Evolutionary conservation across 257 asterid genomes (phyloP).

Genomic region (Salvia splendens): DNA sequence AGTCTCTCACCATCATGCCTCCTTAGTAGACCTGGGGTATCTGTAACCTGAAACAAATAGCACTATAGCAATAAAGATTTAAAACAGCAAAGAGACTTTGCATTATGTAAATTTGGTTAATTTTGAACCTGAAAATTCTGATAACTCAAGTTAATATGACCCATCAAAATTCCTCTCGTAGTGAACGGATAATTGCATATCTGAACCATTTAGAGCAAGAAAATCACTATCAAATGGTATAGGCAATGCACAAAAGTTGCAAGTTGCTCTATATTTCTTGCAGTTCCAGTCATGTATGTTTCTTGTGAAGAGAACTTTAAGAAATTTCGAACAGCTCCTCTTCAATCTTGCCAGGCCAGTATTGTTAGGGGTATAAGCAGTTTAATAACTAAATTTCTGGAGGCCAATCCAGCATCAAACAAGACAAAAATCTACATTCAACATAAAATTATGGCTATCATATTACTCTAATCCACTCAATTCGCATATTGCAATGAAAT

Average conservation of each 20-base stretch:
- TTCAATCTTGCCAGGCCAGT: background rate
- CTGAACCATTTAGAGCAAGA: conserved; percentile 43
- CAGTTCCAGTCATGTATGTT: conserved; percentile 9
- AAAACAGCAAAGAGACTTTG: conserved; percentile 13
- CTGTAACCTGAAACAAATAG: conserved; percentile 72
- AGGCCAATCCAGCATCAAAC: conserved; percentile 10
- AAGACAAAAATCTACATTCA: conserved; percentile 23
- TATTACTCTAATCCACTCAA: conserved; percentile 13
- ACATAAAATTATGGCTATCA: background rate
- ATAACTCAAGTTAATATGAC: conserved; percentile 80
- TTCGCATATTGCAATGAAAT: conserved; percentile 1
- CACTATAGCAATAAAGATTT: conserved; percentile 16
- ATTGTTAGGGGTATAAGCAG: conserved; percentile 7
- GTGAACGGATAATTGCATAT: conserved; percentile 98
- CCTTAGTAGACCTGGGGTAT: conserved; percentile 89
- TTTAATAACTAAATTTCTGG: conserved; percentile 3
- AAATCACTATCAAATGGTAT: conserved; percentile 19
- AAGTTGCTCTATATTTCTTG: conserved; percentile 5
- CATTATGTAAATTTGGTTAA: conserved; percentile 26
- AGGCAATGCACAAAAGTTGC: conserved; percentile 1
- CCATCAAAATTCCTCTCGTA: conserved; percentile 96
- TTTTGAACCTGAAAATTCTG: conserved; percentile 62
- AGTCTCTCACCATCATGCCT: conserved; percentile 71
- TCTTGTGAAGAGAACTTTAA: background rate
- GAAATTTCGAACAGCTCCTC: background rate